Conservation (phyloP, 2,329 filamentous ascomycete genomes). For the Epichloe typhina region DNA sequence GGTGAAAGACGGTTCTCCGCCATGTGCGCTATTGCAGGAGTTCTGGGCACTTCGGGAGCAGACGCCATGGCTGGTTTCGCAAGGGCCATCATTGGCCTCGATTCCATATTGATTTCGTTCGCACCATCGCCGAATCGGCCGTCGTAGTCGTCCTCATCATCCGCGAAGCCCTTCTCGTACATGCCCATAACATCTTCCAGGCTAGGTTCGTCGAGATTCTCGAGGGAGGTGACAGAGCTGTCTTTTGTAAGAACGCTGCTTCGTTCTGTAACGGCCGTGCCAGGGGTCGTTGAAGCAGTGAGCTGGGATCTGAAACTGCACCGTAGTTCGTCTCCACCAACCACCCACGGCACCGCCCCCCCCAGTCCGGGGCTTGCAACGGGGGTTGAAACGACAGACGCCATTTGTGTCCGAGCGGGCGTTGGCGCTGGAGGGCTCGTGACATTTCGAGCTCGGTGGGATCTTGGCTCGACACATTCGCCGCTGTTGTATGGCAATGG, state of each 20-base stretch:
- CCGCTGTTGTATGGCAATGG: slow-evolving; percentile 24
- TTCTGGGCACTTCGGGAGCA: neutral
- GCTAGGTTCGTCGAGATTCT: slow-evolving; percentile 42
- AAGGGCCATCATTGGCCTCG: slow-evolving; percentile 6
- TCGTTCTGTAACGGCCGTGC: slow-evolving; percentile 58
- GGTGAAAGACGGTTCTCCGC: slow-evolving; percentile 10
- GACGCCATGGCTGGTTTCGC: slow-evolving; percentile 2
- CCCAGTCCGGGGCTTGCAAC: slow-evolving; percentile 12
- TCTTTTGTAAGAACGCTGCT: slow-evolving; percentile 72
- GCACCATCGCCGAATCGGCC: slow-evolving; percentile 11
- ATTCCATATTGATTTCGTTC: slow-evolving; percentile 1
- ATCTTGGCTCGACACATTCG: slow-evolving; percentile 25
- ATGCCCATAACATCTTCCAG: slow-evolving; percentile 58
- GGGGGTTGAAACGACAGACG: slow-evolving; percentile 20
- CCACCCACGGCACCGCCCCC: slow-evolving; percentile 33
- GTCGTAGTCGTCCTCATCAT: slow-evolving; percentile 27
- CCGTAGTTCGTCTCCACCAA: slow-evolving; percentile 37
- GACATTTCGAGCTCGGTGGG: slow-evolving; percentile 17
- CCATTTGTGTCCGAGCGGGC: slow-evolving; percentile 16
- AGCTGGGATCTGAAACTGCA: slow-evolving; percentile 44
- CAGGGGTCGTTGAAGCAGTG: slow-evolving; percentile 42
- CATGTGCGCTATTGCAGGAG: slow-evolving; percentile 3
- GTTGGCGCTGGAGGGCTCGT: slow-evolving; percentile 12
- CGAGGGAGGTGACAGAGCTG: slow-evolving; percentile 57
- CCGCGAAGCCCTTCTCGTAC: slow-evolving; percentile 50